These are phyloP conservation scores for Kalanchoe fedtschenkoi DNA, from an alignment of 164 flowering plant species.

Conservation along the genomic window DNA sequence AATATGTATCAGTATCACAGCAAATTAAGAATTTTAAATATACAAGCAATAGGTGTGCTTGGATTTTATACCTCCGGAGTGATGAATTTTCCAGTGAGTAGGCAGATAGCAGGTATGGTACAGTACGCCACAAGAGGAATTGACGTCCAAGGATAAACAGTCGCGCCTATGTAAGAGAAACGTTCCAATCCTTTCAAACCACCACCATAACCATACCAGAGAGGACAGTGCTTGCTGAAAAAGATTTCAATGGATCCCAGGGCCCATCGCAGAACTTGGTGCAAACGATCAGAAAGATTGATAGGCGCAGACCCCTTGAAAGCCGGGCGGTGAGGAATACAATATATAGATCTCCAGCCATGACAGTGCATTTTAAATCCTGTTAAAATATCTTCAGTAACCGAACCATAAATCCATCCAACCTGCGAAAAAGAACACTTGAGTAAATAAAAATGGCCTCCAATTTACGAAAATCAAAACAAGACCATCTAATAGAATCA, in stretches of 20 bases:
- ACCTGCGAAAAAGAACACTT: background rate
- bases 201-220: constrained; percentile 11
- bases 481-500: background rate
- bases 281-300: constrained; percentile 9
- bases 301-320: constrained; percentile 8
- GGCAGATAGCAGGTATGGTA: constrained; percentile 9
- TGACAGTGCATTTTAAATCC: constrained; percentile 9
- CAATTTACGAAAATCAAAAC: background rate
- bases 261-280: constrained; percentile 11
- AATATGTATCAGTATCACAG: background rate
- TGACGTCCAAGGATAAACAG: constrained; percentile 7
- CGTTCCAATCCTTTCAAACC: constrained; percentile 9
- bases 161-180: constrained; percentile 4
- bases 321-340: constrained; percentile 3
- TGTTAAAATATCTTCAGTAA: constrained; percentile 9
- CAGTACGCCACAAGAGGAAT: constrained; percentile 7
- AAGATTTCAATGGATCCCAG: constrained; percentile 8
- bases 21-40: background rate
- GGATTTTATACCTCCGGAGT: background rate
- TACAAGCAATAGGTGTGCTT: background rate
- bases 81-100: constrained; percentile 8
- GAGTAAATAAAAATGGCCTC: background rate
- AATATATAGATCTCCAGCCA: constrained; percentile 8
- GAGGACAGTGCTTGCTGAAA: constrained; percentile 9
- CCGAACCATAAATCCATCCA: constrained; percentile 9